Evolutionary conservation across 352 stramenopile species (phyloP).

Genomic region (Phytophthora hibernalis): DNA sequence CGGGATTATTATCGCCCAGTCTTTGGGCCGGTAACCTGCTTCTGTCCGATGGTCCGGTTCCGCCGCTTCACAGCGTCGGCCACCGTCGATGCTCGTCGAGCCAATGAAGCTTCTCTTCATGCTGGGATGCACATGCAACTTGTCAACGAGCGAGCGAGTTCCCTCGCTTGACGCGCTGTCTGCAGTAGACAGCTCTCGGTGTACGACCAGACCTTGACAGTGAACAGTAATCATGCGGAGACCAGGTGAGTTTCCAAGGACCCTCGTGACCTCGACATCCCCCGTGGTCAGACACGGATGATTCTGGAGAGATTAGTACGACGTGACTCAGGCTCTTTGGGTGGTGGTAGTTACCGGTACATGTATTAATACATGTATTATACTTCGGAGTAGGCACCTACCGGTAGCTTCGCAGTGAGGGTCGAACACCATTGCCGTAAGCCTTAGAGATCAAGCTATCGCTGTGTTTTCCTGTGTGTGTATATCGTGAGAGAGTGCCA

Average conservation of each 20-base stretch:
- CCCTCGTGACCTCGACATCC: not conserved
- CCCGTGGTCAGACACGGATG: not conserved
- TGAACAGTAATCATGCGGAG: not conserved
- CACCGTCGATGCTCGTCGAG: not conserved
- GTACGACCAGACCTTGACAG: not conserved
- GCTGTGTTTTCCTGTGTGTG: too few relatives aligned
- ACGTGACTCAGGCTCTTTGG: too few relatives aligned
- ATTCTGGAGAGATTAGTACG: too few relatives aligned
- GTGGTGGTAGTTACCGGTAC: too few relatives aligned
- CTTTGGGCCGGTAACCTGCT: not conserved
- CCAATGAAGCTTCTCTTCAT: not conserved
- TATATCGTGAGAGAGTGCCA: too few relatives aligned
- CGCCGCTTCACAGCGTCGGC: not conserved
- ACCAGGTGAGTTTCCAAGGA: not conserved
- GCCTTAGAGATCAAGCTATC: too few relatives aligned
- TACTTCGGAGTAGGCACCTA: too few relatives aligned
- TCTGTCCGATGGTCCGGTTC: constrained; percentile 1
- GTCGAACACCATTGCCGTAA: too few relatives aligned
- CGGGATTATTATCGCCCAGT: not conserved
- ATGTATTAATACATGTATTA: too few relatives aligned
- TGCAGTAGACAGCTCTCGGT: not conserved
- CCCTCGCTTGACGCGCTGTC: not conserved
- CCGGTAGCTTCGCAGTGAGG: too few relatives aligned
- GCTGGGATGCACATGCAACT: not conserved
- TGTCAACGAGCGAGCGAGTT: not conserved